A percentile compares a stretch with the other conserved stretches of the same genome.
Evolutionary conservation across 306 rosid species (phyloP).

Genomic region (Citrullus mucosospermus): DNA sequence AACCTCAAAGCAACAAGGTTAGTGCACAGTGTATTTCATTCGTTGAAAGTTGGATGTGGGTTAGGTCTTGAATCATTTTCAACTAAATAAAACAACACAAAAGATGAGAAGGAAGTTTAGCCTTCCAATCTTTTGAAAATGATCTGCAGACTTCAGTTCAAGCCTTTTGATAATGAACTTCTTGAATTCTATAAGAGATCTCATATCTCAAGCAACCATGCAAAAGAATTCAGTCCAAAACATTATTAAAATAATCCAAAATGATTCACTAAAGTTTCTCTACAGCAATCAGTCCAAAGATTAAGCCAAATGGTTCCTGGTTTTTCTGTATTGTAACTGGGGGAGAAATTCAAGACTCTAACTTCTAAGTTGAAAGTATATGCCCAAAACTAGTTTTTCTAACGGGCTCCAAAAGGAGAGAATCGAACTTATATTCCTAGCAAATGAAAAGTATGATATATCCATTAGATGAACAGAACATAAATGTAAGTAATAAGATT

Average conservation of each 20-base stretch:
- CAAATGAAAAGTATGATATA: not conserved
- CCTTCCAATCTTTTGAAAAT: not conserved
- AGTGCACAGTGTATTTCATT: not conserved
- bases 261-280: not conserved
- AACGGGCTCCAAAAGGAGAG: too few relatives aligned
- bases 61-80: conserved; percentile 4
- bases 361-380: too few relatives aligned
- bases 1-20: not conserved
- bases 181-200: not conserved
- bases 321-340: too few relatives aligned
- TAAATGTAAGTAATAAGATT: not conserved
- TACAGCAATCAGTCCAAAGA: not conserved
- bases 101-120: not conserved
- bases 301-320: not conserved
- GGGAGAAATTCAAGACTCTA: too few relatives aligned
- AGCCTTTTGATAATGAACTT: not conserved
- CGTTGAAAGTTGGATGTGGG: not conserved
- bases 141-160: not conserved
- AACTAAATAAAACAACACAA: not conserved
- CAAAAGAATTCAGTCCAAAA: not conserved
- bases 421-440: not conserved
- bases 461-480: not conserved
- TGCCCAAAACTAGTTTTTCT: too few relatives aligned
- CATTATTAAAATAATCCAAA: not conserved
- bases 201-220: not conserved